Conservation (phyloP, 768 basidiomycete genomes). For the Serendipita sp. region DNA sequence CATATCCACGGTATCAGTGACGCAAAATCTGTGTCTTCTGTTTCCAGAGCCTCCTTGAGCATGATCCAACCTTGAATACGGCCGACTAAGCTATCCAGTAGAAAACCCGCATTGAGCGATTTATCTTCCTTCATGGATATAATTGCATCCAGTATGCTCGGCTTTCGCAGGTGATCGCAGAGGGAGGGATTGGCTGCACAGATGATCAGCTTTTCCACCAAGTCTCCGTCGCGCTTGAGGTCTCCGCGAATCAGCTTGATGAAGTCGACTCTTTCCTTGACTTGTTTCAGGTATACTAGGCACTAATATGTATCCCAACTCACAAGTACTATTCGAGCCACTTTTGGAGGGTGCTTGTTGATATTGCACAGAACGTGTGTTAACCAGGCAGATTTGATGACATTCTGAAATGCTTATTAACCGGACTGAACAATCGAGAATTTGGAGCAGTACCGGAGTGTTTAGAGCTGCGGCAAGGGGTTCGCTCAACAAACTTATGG, state of each 20-base stretch:
- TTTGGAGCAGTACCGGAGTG: background rate
- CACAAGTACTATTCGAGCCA: background rate
- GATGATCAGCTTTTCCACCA: slow-evolving; percentile 9
- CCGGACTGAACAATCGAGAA: background rate
- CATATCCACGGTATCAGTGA: slow-evolving; percentile 36
- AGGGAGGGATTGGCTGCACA: slow-evolving; percentile 12
- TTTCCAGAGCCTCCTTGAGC: slow-evolving; percentile 47
- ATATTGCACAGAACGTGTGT: background rate
- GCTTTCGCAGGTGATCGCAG: slow-evolving; percentile 7
- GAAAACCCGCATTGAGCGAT: slow-evolving; percentile 8
- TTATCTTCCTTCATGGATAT: slow-evolving; percentile 24
- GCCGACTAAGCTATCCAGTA: slow-evolving; percentile 29
- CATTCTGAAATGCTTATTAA: background rate
- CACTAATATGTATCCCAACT: background rate
- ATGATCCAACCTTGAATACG: slow-evolving; percentile 43
- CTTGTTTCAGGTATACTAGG: background rate
- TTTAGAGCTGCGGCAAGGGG: background rate
- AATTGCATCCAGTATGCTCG: slow-evolving; percentile 7
- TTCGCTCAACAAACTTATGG: background rate
- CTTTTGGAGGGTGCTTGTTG: background rate
- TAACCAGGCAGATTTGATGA: background rate
- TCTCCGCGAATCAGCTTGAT: slow-evolving; percentile 3
- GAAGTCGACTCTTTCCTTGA: background rate
- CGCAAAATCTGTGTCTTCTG: slow-evolving; percentile 35
- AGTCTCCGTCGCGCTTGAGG: slow-evolving; percentile 7